phyloP scores from a whole-genome alignment of 164 flowering plant species.

The Malania oleifera region DNA sequence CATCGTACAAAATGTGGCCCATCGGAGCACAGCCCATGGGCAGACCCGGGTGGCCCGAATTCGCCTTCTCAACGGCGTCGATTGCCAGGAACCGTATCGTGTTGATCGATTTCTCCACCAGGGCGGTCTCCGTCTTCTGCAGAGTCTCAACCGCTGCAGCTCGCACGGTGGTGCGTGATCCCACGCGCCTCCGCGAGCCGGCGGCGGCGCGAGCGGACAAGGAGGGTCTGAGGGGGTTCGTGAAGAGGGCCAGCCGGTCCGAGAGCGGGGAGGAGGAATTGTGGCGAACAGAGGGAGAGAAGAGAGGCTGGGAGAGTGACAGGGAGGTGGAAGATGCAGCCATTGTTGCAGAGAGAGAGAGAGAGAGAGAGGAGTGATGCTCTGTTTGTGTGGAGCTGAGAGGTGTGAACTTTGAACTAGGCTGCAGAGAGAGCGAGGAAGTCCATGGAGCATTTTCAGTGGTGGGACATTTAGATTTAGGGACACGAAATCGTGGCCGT shows the following conservation, averaged over 20 bases:
- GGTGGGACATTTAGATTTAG: no score
- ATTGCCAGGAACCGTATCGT: slow-evolving; percentile 84
- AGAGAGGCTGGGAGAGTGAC: not conserved
- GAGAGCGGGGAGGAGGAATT: not conserved
- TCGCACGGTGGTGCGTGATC: slow-evolving; percentile 15
- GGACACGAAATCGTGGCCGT: not conserved
- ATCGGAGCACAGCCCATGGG: slow-evolving; percentile 99
- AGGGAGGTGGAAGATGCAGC: slow-evolving; percentile 1
- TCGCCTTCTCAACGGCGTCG: slow-evolving; percentile 97
- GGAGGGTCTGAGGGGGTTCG: not conserved
- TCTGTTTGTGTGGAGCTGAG: not conserved
- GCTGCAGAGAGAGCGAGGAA: no score
- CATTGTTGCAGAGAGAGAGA: not conserved
- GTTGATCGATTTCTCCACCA: slow-evolving; percentile 81
- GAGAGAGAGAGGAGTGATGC: not conserved
- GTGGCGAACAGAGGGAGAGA: not conserved
- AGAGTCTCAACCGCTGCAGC: slow-evolving; percentile 63
- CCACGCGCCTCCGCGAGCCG: not conserved
- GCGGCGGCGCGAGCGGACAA: not conserved
- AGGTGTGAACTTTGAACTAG: no score
- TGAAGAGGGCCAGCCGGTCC: not conserved
- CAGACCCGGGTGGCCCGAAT: slow-evolving; percentile 95
- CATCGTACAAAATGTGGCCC: slow-evolving; percentile 90
- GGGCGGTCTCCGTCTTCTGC: slow-evolving; percentile 37
- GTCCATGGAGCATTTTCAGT: no score